Evolutionary conservation across 1,284 basidiomycete genomes (phyloP).

Genomic region (Ceratobasidium papillatum): DNA sequence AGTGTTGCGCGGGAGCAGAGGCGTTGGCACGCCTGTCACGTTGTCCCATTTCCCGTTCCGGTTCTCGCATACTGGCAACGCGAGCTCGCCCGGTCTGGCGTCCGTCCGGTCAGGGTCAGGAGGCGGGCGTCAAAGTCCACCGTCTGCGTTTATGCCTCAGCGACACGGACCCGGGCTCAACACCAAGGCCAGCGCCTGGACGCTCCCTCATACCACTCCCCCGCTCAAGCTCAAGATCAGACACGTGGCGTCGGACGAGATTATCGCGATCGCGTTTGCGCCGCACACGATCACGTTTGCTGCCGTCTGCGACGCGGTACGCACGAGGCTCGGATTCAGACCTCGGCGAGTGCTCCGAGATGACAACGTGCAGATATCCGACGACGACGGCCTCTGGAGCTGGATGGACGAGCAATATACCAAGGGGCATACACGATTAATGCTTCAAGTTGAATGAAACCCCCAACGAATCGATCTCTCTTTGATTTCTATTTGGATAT

Average conservation of each 20-base stretch:
- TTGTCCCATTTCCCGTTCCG: constrained; percentile 35
- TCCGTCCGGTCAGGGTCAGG: background rate
- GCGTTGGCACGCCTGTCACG: constrained; percentile 14
- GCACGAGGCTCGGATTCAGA: constrained; percentile 15
- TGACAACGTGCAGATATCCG: background rate
- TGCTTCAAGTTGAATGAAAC: constrained; percentile 29
- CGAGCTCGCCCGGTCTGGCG: background rate
- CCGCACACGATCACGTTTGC: constrained; percentile 23
- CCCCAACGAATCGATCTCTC: constrained; percentile 8
- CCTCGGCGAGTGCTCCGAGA: constrained; percentile 21
- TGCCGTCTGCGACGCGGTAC: constrained; percentile 28
- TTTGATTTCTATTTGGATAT: constrained; percentile 24
- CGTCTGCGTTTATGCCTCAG: background rate
- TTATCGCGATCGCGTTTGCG: constrained; percentile 27
- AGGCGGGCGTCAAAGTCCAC: background rate
- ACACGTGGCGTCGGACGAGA: constrained; percentile 27
- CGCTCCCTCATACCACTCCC: constrained; percentile 16
- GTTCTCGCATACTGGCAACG: constrained; percentile 3
- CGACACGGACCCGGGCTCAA: constrained; percentile 1
- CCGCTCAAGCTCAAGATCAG: constrained; percentile 27
- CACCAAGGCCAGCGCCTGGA: constrained; percentile 2
- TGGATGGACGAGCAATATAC: constrained; percentile 36
- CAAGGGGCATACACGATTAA: constrained; percentile 29
- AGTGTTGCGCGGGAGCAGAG: background rate
- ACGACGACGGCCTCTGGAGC: constrained; percentile 16